Base-by-base conservation (phyloP, 176 grass and related monocot genomes). In the Cenchrus purpureus region DNA sequence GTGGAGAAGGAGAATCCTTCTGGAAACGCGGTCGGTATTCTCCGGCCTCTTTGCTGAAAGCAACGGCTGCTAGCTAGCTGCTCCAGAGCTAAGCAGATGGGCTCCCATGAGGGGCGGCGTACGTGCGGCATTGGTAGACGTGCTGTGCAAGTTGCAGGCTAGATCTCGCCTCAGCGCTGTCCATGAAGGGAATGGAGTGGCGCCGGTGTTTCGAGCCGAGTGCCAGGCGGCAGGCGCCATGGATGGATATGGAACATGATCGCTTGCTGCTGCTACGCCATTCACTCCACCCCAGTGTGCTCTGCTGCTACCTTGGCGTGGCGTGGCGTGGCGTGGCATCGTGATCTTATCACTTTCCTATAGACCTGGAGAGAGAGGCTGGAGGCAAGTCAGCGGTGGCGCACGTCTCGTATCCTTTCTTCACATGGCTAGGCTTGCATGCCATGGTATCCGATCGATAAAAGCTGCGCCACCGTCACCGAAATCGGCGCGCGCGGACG, bases 151-250 rank as follows among this genome's bases (percentile, higher is more conserved):
- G 74, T 83, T 87, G 84, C 74, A 7, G 45, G 31, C 13, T 25
- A 25, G 25, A 25, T 74, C 42, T 74, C 42, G 81, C 49, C 49
- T 10, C 45, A 43, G 67, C 66, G 48, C 29, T 51, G 62, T 79
- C 74, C 80, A 73, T 73, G 61, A 52, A 61, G 44, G 62, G 61
- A 72, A 58, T 42, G 70, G 61, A 65, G 55, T 79, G 82, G 71
- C 9, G 86, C 61, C 71, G 50, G 79, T 60, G 80, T 87, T 90
- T 87, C 74, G 89, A 87, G 67, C 4, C 12, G 89, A 83, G 89
- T 90, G 89, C 89, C 84, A 20, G 22, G 61, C 71, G 89, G 84
- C 84, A 20, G 22, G 61, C 71, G 51, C 70, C 78, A 68, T 54
- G 50, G 78, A 81, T 49, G 78, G 59, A 75, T 59, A 44, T 29